Evolutionary conservation across 148 eudicot genomes (phyloP), one percentile per base, ranked within the genome.

Genomic region (Chenopodium quinoa): DNA sequence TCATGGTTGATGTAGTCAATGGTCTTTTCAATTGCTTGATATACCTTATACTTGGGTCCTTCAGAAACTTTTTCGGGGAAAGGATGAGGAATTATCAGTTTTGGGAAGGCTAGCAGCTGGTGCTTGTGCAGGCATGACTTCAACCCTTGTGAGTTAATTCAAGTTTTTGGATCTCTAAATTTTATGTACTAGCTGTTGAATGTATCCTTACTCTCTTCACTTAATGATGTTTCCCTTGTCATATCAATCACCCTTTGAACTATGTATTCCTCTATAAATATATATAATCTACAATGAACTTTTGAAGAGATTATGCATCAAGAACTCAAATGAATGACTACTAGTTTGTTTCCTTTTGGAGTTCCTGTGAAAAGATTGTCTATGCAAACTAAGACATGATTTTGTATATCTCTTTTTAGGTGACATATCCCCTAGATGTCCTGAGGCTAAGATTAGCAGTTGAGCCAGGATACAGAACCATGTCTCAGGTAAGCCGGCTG

Each of bases 371-470:
- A 80, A 46, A 6, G 73, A 46, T 77, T 34, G n/a, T 4, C 37
- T 52, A 50, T 66, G n/a, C 52, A 34, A 52, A 31, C 75, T 79
- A 58, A 79, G 25, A n/a, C 69, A 50, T 74, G 54, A 27, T 31
- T 84, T 29, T 82, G 71, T 50, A 52, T 86, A 37, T 88, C 78
- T 73, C 14, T 84, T 80, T 70, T 7, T 83, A 96, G 99, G 97
- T 96, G 80, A 96, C 99, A 16, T 93, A 96, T 86, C 99, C 99
- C 27, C 84, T 96, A 76, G 99, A 96, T 87, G 97, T 96, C 67
- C 87, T 96, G 81, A 87, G 99, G 86, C 88, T 93, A 85, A 88
- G 99, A 85, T 89, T 96, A 86, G 98, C 98, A 76, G 97, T 96
- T 85, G 99, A 96, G 77, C 92, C 98, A 74, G 99, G 98, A 77